These are phyloP conservation scores for Candida argentea DNA, from an alignment of 805 yeast genomes.

Conservation along the genomic window DNA sequence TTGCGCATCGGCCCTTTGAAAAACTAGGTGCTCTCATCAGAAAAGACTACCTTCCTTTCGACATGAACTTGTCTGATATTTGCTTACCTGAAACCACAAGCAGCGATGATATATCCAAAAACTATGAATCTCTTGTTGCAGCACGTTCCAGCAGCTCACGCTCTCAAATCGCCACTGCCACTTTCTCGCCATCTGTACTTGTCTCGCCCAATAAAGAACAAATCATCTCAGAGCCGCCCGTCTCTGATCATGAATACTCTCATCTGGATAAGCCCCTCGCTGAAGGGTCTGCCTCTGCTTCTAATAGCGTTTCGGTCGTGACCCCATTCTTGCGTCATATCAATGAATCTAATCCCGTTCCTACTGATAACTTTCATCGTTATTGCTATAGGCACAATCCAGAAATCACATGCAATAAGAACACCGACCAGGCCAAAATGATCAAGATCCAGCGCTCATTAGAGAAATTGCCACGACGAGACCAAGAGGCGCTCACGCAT, in stretches of 20 bases:
- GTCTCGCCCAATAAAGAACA: too few relatives aligned
- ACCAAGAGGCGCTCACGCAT: slow-evolving; percentile 67
- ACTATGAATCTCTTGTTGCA: slow-evolving; percentile 2
- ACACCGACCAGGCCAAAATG: slow-evolving; percentile 56
- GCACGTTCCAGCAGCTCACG: too few relatives aligned
- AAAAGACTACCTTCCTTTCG: too few relatives aligned
- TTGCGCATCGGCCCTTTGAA: too few relatives aligned
- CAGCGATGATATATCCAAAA: slow-evolving; percentile 1
- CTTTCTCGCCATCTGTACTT: too few relatives aligned
- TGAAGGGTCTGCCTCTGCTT: slow-evolving; percentile 2
- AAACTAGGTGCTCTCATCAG: too few relatives aligned
- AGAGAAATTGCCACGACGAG: slow-evolving; percentile 54
- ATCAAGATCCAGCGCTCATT: slow-evolving; percentile 48
- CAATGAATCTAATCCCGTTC: slow-evolving; percentile 31
- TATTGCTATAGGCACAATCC: slow-evolving; percentile 95
- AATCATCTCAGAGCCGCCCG: too few relatives aligned
- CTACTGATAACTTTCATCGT: slow-evolving; percentile 45
- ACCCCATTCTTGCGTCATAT: slow-evolving; percentile 34
- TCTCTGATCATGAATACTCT: too few relatives aligned
- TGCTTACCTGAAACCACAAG: slow-evolving; percentile 5
- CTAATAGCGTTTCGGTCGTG: slow-evolving; percentile 18
- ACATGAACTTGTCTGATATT: slow-evolving; percentile 6
- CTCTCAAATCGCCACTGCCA: too few relatives aligned
- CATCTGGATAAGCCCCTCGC: slow-evolving; percentile 1
- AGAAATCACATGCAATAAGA: slow-evolving; percentile 62